Conservation (phyloP, 495 filamentous ascomycete species). For the Astrothelium subdiscretum region DNA sequence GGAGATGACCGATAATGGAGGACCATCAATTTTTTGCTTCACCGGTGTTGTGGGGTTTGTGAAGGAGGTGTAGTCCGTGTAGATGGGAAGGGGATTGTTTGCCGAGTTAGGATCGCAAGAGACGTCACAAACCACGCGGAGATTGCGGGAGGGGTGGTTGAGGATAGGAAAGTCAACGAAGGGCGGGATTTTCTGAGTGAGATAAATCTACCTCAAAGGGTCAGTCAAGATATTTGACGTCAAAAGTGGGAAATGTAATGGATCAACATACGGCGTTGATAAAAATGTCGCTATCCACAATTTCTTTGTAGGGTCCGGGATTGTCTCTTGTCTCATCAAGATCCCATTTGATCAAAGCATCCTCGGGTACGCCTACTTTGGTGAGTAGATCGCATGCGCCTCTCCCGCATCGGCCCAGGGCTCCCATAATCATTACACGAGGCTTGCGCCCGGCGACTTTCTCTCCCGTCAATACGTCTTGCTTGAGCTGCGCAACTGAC, state of each 20-base stretch:
- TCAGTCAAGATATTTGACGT: not conserved
- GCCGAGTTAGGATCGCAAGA: conserved; percentile 51
- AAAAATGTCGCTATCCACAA: conserved; percentile 44
- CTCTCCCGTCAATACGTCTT: conserved; percentile 47
- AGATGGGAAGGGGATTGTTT: conserved; percentile 73
- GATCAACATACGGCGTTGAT: conserved; percentile 42
- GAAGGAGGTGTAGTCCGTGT: conserved; percentile 71
- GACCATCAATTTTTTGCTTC: conserved; percentile 39
- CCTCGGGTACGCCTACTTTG: conserved; percentile 58
- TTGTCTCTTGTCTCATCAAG: conserved; percentile 71
- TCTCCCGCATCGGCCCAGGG: conserved; percentile 72
- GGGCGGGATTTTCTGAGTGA: conserved; percentile 53
- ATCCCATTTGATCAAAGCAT: conserved; percentile 59
- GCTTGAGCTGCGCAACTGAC: conserved; percentile 63
- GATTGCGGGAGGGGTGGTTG: conserved; percentile 51
- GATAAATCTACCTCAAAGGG: conserved; percentile 58
- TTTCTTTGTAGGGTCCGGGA: conserved; percentile 79
- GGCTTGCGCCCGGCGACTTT: conserved; percentile 41
- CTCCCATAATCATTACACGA: conserved; percentile 48
- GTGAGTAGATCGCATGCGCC: conserved; percentile 73
- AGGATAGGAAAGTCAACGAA: conserved; percentile 67
- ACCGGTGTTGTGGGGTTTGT: conserved; percentile 72
- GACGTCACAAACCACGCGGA: conserved; percentile 85
- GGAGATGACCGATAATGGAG: conserved; percentile 63
- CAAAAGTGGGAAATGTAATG: not conserved